These are phyloP conservation scores for Aspergillus sp. DNA, from an alignment of 2,329 filamentous ascomycete genomes.

Conservation along the genomic window DNA sequence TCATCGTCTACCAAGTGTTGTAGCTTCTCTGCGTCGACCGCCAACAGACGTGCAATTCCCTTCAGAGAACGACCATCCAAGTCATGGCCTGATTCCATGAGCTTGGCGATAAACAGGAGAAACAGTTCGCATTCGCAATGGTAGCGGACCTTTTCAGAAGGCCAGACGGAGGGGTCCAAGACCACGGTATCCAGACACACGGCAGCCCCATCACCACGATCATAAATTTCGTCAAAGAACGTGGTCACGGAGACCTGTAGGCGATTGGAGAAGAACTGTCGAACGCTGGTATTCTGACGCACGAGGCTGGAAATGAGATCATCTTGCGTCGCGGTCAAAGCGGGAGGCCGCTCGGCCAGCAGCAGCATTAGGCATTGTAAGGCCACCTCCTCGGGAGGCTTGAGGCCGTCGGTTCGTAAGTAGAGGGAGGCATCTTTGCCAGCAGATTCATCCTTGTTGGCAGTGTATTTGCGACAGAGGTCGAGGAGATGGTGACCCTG, in stretches of 20 bases:
- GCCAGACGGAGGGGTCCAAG: constrained; percentile 41
- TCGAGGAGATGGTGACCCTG: constrained; percentile 38
- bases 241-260: constrained; percentile 40
- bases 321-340: constrained; percentile 37
- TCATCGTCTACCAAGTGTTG: constrained; percentile 54
- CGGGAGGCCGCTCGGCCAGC: constrained; percentile 28
- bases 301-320: constrained; percentile 42
- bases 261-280: constrained; percentile 37
- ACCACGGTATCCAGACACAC: constrained; percentile 43
- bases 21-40: constrained; percentile 47
- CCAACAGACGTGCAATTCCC: constrained; percentile 53
- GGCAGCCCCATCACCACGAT: constrained; percentile 41
- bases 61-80: constrained; percentile 55
- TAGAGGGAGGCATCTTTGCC: constrained; percentile 40
- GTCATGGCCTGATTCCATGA: constrained; percentile 87
- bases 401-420: constrained; percentile 37
- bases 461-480: constrained; percentile 38
- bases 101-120: constrained; percentile 68
- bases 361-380: constrained; percentile 40
- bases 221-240: constrained; percentile 45
- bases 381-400: constrained; percentile 36
- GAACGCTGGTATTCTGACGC: constrained; percentile 37
- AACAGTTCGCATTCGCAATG: constrained; percentile 44
- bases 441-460: constrained; percentile 36
- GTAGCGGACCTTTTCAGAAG: constrained; percentile 34